A percentile compares a stretch with the other conserved stretches of the same genome.
Conservation (phyloP, 2,329 filamentous ascomycete genomes). For the Neurospora sp. region DNA sequence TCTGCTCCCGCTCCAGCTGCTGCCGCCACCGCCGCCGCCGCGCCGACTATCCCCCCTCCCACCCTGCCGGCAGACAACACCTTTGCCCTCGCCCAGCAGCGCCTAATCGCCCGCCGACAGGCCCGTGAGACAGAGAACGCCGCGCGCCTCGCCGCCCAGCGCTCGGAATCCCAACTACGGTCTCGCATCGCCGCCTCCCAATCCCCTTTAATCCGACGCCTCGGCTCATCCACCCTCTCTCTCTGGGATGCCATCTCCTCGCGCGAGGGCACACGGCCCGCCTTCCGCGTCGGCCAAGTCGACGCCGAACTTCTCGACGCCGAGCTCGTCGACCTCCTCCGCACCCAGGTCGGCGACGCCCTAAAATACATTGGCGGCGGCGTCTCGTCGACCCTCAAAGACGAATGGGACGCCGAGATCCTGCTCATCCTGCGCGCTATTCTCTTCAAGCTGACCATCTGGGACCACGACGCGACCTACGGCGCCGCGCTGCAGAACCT, state of each 20-base stretch:
- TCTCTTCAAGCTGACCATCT: slow-evolving; percentile 90
- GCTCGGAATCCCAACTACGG: slow-evolving; percentile 26
- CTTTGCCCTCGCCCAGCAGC: slow-evolving; percentile 83
- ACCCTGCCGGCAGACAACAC: slow-evolving; percentile 51
- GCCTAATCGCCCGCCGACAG: slow-evolving; percentile 70
- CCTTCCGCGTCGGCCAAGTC: slow-evolving; percentile 90
- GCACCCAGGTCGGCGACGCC: slow-evolving; percentile 76
- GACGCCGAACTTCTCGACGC: slow-evolving; percentile 93
- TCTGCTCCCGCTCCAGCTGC: background rate
- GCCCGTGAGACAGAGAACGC: slow-evolving; percentile 60
- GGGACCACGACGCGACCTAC: slow-evolving; percentile 94
- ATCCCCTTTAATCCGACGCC: slow-evolving; percentile 42
- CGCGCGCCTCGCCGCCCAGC: slow-evolving; percentile 40
- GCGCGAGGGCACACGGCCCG: slow-evolving; percentile 69
- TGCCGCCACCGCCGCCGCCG: background rate
- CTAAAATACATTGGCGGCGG: slow-evolving; percentile 66
- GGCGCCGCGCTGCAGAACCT: slow-evolving; percentile 89
- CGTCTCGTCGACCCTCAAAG: slow-evolving; percentile 55
- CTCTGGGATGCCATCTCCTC: slow-evolving; percentile 65
- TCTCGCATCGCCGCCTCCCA: slow-evolving; percentile 42
- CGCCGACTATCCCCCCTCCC: slow-evolving; percentile 45
- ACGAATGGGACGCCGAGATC: slow-evolving; percentile 85
- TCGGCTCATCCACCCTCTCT: slow-evolving; percentile 45
- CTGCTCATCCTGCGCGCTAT: slow-evolving; percentile 64
- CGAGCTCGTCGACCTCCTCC: slow-evolving; percentile 78